These are phyloP conservation scores for Botrytis cinerea DNA, from an alignment of 2,329 filamentous ascomycete species.

Conservation along the genomic window DNA sequence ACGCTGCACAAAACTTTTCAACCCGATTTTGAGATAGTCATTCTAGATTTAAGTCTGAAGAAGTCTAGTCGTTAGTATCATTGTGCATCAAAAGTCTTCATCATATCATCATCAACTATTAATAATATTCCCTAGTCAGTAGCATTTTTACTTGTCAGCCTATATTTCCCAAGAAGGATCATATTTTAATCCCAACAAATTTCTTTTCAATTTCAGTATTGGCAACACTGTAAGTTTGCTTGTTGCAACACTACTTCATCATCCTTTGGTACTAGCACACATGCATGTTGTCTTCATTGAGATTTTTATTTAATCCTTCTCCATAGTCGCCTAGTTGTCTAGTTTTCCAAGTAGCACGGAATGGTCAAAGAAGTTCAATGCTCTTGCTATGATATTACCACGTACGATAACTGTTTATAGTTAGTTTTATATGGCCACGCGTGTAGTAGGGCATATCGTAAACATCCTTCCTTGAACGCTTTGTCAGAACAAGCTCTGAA, in stretches of 20 bases:
- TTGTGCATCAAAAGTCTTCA: not conserved
- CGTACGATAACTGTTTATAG: not conserved
- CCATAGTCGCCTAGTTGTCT: not conserved
- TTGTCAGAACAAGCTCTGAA: not conserved
- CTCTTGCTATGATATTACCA: not conserved
- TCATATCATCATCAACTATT: not conserved
- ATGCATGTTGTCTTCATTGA: rapidly evolving
- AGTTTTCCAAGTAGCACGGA: not conserved
- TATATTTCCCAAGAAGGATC: not conserved
- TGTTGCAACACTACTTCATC: not conserved
- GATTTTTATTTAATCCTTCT: not conserved
- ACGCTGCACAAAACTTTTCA: not conserved
- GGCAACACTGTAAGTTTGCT: not conserved
- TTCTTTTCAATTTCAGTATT: not conserved
- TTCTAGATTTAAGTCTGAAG: not conserved
- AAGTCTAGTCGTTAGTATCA: not conserved
- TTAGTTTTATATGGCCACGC: not conserved
- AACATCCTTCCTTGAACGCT: not conserved
- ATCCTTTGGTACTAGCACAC: not conserved
- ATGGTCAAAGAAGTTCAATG: not conserved
- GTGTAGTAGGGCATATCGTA: not conserved
- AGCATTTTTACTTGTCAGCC: not conserved
- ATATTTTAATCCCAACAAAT: not conserved
- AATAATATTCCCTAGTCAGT: not conserved
- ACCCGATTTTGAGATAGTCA: not conserved